A percentile compares a stretch with the other conserved stretches of the same genome.
Evolutionary conservation across 371 early-diverging fungal species (phyloP).

Genomic region (Lichtheimia ramosa): DNA sequence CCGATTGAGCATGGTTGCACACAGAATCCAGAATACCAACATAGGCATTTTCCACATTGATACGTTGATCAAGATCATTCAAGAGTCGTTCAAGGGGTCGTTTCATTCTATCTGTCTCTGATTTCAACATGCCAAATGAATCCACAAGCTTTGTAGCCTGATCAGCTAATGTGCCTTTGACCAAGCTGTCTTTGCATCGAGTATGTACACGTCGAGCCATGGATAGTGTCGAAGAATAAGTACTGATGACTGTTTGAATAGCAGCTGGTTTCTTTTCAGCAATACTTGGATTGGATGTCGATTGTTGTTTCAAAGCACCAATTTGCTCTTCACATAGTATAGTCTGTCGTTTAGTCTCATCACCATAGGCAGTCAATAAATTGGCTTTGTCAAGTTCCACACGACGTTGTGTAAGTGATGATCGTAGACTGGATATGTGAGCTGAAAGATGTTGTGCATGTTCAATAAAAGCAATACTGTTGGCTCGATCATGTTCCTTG

Average conservation of each 20-base stretch:
- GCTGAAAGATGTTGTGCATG: slow-evolving; percentile 12
- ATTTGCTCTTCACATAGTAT: slow-evolving; percentile 42
- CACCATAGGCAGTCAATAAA: slow-evolving; percentile 19
- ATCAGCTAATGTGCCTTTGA: slow-evolving; percentile 26
- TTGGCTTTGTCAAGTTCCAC: slow-evolving; percentile 25
- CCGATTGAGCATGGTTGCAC: slow-evolving; percentile 25
- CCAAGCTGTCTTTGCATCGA: slow-evolving; percentile 28
- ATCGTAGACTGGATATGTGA: slow-evolving; percentile 2
- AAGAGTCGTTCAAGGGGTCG: slow-evolving; percentile 23
- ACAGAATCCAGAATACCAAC: slow-evolving; percentile 27
- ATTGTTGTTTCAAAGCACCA: slow-evolving; percentile 36
- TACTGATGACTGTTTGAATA: slow-evolving; percentile 31
- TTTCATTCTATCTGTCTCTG: slow-evolving; percentile 21
- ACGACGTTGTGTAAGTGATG: slow-evolving; percentile 19
- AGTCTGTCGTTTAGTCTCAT: slow-evolving; percentile 21
- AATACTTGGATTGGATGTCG: slow-evolving; percentile 35
- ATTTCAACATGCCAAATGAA: slow-evolving; percentile 12
- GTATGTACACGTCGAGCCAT: slow-evolving; percentile 29
- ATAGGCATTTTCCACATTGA: slow-evolving; percentile 35
- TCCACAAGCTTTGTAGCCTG: slow-evolving; percentile 26
- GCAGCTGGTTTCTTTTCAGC: slow-evolving; percentile 34
- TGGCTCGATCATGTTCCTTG: slow-evolving; percentile 7
- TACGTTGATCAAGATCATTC: slow-evolving; percentile 20
- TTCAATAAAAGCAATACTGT: slow-evolving; percentile 17
- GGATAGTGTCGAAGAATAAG: slow-evolving; percentile 31